Evolutionary conservation across 2,329 filamentous ascomycete genomes (phyloP).

Genomic region (Penicillium occitanis): DNA sequence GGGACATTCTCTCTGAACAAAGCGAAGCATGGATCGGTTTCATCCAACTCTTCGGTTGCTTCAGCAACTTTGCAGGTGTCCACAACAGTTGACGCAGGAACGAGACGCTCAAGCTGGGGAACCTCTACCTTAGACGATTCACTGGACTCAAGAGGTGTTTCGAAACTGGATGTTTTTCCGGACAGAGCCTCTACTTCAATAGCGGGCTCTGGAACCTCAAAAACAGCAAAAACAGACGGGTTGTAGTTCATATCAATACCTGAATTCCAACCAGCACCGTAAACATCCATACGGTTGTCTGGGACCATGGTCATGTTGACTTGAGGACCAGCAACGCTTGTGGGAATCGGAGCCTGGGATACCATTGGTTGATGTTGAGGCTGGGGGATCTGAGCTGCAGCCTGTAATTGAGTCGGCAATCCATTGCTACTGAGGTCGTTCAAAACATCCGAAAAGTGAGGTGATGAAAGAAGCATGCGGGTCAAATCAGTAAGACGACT

Average conservation of each 20-base stretch:
- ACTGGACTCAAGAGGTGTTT: slow-evolving; percentile 45
- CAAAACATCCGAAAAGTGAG: slow-evolving; percentile 79
- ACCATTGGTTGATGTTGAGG: slow-evolving; percentile 42
- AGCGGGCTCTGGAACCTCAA: slow-evolving; percentile 66
- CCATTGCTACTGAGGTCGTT: slow-evolving; percentile 66
- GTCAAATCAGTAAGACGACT: slow-evolving; percentile 73
- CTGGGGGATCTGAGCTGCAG: slow-evolving; percentile 34
- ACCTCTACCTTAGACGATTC: slow-evolving; percentile 48
- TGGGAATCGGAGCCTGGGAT: slow-evolving; percentile 44
- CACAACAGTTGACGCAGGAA: slow-evolving; percentile 22
- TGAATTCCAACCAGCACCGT: slow-evolving; percentile 45
- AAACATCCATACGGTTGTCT: slow-evolving; percentile 69
- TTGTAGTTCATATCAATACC: slow-evolving; percentile 49
- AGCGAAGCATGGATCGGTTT: slow-evolving; percentile 49
- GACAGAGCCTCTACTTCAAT: slow-evolving; percentile 64
- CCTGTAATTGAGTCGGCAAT: slow-evolving; percentile 39
- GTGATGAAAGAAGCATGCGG: slow-evolving; percentile 76
- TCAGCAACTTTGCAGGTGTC: slow-evolving; percentile 19
- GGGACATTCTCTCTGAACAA: slow-evolving; percentile 53
- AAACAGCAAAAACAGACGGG: slow-evolving; percentile 61
- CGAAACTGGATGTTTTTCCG: slow-evolving; percentile 65
- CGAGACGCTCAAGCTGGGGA: slow-evolving; percentile 48
- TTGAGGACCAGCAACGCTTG: slow-evolving; percentile 57
- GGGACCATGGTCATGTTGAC: slow-evolving; percentile 80
- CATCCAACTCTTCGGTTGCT: slow-evolving; percentile 55